Conservation (phyloP, 2,329 filamentous ascomycete genomes). For the Aspergillus calidoustus region DNA sequence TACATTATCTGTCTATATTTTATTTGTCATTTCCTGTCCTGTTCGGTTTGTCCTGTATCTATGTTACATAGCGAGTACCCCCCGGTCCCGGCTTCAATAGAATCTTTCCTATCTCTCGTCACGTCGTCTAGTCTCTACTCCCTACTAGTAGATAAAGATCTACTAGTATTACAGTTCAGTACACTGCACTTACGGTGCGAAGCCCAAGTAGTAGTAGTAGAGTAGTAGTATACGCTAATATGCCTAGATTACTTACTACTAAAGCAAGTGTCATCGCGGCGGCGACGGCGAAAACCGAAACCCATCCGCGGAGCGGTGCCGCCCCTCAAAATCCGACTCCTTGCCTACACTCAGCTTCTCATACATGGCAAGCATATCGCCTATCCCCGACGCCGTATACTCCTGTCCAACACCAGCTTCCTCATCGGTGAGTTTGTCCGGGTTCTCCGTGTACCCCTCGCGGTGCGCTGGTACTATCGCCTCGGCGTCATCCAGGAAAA, state of each 20-base stretch:
- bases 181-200: too few species aligned
- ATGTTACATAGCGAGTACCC: background rate
- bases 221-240: too few species aligned
- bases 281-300: constrained; percentile 8
- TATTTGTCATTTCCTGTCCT: background rate
- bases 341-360: constrained; percentile 30
- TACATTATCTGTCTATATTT: constrained; percentile 7
- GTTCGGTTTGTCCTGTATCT: background rate
- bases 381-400: constrained; percentile 18
- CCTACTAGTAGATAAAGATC: too few species aligned
- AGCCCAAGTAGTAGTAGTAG: too few species aligned
- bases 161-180: too few species aligned
- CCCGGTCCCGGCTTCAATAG: background rate
- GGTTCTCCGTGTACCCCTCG: constrained; percentile 21
- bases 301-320: background rate
- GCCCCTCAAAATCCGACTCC: constrained; percentile 8
- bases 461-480: constrained; percentile 3
- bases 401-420: constrained; percentile 3
- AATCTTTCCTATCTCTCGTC: background rate
- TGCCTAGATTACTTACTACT: too few species aligned
- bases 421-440: constrained; percentile 20
- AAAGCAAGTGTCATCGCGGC: background rate
- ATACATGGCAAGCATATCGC: constrained; percentile 31
- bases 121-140: too few species aligned
- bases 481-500: constrained; percentile 18